Evolutionary conservation across 2,329 filamentous ascomycete genomes (phyloP), one percentile per base, ranked within the genome.

Genomic region (Xylaria sp.): DNA sequence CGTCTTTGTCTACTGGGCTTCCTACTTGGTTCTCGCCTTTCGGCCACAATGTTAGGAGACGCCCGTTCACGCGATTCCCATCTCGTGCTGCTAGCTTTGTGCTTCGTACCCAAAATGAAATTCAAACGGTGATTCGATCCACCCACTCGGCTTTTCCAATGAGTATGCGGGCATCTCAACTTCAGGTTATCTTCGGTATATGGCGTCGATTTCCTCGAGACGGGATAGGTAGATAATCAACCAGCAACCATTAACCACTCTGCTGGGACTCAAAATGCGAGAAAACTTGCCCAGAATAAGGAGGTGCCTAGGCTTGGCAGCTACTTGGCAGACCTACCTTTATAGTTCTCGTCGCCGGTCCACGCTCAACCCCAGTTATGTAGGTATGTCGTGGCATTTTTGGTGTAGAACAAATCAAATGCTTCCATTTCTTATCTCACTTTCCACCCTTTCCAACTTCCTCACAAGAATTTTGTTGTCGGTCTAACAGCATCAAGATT

Each of bases 381-480:
- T 10, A 9, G 13, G 5, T n/a, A 31, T n/a, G n/a, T n/a, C n/a
- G n/a, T n/a, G 13, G 25, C 5, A n/a, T 17, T 33, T n/a, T 47
- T 47, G 11, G 7, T 31, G 39, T 36, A 11, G 25, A 33, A 39
- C 65, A 54, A 67, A 67, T 64, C 50, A 64, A 31, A 60, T 38
- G 49, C 49, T n/a, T 60, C 42, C 33, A 42, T 67, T 56, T 56
- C 65, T 67, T 67, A 67, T 67, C 61, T 59, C 59, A 56, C 20
- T 17, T 47, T 39, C 47, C 5, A 22, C 31, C 49, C 5, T 33
- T 53, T 50, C 44, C 17, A 65, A 62, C 53, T 63, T 31, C 61
- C 25, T 67, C 49, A 15, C 44, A 22, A 27, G n/a, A 39, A 56
- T n/a, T n/a, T 61, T n/a, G 44, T 36, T n/a, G 29, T 29, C 36